A percentile compares a stretch with the other conserved stretches of the same genome.
These are phyloP conservation scores for Serendipita sp. DNA, from an alignment of 768 basidiomycete genomes.

Conservation along the genomic window DNA sequence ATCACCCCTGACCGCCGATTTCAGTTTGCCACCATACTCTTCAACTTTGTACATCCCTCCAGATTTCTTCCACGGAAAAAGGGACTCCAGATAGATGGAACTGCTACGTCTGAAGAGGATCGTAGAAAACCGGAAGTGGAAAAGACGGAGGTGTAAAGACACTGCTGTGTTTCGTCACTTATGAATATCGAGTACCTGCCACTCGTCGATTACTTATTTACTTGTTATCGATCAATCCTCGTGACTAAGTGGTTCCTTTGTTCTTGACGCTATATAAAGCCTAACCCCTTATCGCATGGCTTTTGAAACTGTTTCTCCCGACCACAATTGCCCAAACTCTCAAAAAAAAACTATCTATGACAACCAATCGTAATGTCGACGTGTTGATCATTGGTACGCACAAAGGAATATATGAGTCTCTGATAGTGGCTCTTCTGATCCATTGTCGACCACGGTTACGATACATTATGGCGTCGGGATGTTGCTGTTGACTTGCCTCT, in stretches of 20 bases:
- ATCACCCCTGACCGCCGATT: background rate
- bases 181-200: too few relatives aligned
- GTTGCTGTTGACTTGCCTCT: background rate
- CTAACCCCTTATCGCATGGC: too few relatives aligned
- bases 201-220: too few relatives aligned
- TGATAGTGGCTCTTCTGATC: background rate
- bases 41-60: conserved; percentile 7
- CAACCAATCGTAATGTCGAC: background rate
- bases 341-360: background rate
- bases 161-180: too few relatives aligned
- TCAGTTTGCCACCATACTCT: conserved; percentile 1
- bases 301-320: too few relatives aligned
- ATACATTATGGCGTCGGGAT: background rate
- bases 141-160: too few relatives aligned
- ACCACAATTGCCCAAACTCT: too few relatives aligned
- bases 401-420: too few relatives aligned
- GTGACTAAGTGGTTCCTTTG: too few relatives aligned
- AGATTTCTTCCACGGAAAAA: conserved; percentile 9
- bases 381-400: background rate
- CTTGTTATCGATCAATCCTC: too few relatives aligned
- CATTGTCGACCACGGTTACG: background rate
- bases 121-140: background rate
- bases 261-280: too few relatives aligned
- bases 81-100: conserved; percentile 11
- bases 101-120: background rate